Percentiles rank a stretch among this genome's conserved stretches.
Evolutionary conservation across 1,284 basidiomycete genomes (phyloP).

Genomic region (Cutaneotrichosporon mucoides): DNA sequence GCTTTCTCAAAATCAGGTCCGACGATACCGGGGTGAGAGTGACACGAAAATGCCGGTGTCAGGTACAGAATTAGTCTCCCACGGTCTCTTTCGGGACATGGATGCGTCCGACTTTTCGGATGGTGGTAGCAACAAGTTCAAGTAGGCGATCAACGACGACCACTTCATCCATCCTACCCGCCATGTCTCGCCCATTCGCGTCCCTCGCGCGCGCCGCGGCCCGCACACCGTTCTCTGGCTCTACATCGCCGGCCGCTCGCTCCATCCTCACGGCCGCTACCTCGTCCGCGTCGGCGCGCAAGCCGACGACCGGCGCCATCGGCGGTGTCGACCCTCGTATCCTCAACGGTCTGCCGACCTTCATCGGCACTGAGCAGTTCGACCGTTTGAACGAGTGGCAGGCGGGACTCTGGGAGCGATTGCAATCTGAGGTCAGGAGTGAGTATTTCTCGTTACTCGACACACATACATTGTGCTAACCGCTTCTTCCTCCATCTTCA

Average conservation of each 20-base stretch:
- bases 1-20: too few species aligned
- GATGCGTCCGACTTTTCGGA: constrained; percentile 8
- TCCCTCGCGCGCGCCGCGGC: constrained; percentile 4
- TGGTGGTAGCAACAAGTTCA: background rate
- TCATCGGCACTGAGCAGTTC: constrained; percentile 36
- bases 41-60: too few species aligned
- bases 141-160: background rate
- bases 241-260: background rate
- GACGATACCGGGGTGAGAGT: too few species aligned
- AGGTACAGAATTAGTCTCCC: too few species aligned
- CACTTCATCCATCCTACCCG: background rate
- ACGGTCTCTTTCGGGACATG: too few species aligned
- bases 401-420: constrained; percentile 42
- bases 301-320: constrained; percentile 5
- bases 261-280: constrained; percentile 4
- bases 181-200: constrained; percentile 13
- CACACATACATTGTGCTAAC: too few species aligned
- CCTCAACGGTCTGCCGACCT: constrained; percentile 21
- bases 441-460: constrained; percentile 15
- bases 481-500: too few species aligned
- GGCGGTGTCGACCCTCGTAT: constrained; percentile 38
- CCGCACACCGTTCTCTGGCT: background rate
- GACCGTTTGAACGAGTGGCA: constrained; percentile 43
- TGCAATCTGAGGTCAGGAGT: constrained; percentile 46
- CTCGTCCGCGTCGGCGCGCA: background rate